Base-by-base conservation (phyloP, 441 rosid species). In the Rhodomyrtus psidioides region DNA sequence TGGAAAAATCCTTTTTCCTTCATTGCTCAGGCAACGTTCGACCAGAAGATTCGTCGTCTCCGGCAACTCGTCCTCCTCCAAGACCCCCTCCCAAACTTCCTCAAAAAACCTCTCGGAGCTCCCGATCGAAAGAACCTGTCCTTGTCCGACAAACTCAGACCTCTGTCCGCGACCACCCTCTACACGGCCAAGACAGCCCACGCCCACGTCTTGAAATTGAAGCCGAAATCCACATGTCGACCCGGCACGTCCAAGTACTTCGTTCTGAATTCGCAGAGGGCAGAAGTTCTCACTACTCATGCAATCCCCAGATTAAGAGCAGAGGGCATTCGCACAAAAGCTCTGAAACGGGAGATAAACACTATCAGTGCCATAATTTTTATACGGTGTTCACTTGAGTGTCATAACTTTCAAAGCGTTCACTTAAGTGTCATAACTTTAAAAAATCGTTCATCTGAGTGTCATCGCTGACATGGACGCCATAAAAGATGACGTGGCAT, bases 181-280 rank as follows among this genome's bases (percentile, higher is more conserved):
- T n/a, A n/a, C 53, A 82, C 91, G 27, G 86, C 91, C 55, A 56
- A 54, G 27, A 87, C 44, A 42, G 87, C 86, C 81, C 89, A 89
- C 86, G 85, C 92, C 83, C 90, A 88, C 9, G 88, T 92, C 90
- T 86, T 94, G 87, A 86, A 83, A 0, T 88, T 95, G 26, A 95
- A 94, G 82, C 98, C 98, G 7, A 95, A 95, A 89, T 95, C 99
- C 82, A 94, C 92, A 96, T 98, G 95, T 96, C 86, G 95, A 96
- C 89, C 99, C 98, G 9, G 85, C 96, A 9, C 90, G 87, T 95
- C 98, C 70, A 94, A 87, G 91, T 95, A 95, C 87, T 92, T 96
- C 56, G 97, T 97, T 86, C 93, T 97, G 90, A 95, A 97, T 14
- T 95, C 93, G 46, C 94, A 94, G 86, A 93, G n/a, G 97, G 91